Percentiles rank a stretch among this genome's conserved stretches.
Conservation (phyloP, 2,329 filamentous ascomycete genomes). For the Plenodomus tracheiphilus region DNA sequence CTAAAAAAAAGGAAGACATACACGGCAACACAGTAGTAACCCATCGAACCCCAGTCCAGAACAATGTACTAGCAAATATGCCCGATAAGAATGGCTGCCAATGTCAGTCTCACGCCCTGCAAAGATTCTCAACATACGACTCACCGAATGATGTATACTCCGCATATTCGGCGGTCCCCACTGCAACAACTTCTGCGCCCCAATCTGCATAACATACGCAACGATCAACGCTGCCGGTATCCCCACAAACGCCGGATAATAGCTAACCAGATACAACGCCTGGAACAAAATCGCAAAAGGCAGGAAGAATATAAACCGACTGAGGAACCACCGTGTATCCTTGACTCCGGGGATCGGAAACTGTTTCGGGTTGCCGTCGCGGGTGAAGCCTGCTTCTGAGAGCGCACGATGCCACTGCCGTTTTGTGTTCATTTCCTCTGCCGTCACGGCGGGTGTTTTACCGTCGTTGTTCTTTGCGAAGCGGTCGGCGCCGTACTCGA, state of each 20-base stretch:
- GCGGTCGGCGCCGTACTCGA: constrained; percentile 93
- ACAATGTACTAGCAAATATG: constrained; percentile 86
- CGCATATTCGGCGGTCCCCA: constrained; percentile 89
- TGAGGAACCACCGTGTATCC: constrained; percentile 77
- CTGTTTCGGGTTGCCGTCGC: constrained; percentile 72
- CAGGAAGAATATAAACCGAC: constrained; percentile 86
- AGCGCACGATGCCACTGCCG: constrained; percentile 82
- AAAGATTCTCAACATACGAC: constrained; percentile 32
- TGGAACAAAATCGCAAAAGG: constrained; percentile 77
- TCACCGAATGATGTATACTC: constrained; percentile 83
- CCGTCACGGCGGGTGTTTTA: constrained; percentile 85
- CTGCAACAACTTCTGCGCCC: constrained; percentile 74
- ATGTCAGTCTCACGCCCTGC: constrained; percentile 12
- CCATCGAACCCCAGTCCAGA: constrained; percentile 79
- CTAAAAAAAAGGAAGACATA: constrained; percentile 46
- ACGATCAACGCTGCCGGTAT: constrained; percentile 71
- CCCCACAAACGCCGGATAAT: constrained; percentile 73
- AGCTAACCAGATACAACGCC: constrained; percentile 71
- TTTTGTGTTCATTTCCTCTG: constrained; percentile 85
- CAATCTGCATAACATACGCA: constrained; percentile 74
- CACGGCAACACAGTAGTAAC: constrained; percentile 72
- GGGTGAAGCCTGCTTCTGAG: constrained; percentile 79
- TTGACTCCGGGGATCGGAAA: constrained; percentile 78
- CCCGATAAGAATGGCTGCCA: constrained; percentile 84
- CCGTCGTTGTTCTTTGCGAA: constrained; percentile 88